A percentile compares a stretch with the other conserved stretches of the same genome.
These are phyloP conservation scores for Posidonia australis DNA, from an alignment of 106 monocot species.

Conservation along the genomic window DNA sequence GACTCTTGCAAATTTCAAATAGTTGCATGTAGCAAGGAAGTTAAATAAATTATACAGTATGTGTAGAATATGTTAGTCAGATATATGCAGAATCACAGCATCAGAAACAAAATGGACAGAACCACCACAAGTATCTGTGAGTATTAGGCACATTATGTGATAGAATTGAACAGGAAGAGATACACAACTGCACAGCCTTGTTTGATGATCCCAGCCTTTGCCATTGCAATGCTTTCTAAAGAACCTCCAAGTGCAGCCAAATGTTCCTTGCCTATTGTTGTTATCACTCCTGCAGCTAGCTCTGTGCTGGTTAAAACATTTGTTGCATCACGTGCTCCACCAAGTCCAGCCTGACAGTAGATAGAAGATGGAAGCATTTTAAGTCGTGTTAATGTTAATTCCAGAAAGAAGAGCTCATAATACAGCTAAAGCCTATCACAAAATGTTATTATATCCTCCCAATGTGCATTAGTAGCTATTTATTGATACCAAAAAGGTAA, in stretches of 20 bases:
- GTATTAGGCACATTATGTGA: background rate
- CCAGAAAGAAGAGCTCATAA: background rate
- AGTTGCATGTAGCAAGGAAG: background rate
- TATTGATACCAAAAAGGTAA: background rate
- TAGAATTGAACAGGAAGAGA: slow-evolving; percentile 7
- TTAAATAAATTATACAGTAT: too few species aligned
- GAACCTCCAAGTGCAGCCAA: slow-evolving; percentile 90
- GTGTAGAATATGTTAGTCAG: too few species aligned
- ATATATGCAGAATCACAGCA: background rate
- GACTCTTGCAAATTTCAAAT: background rate
- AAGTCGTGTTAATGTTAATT: background rate
- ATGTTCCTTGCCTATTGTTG: slow-evolving; percentile 90
- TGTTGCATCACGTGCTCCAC: slow-evolving; percentile 96
- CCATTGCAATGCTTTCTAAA: slow-evolving; percentile 87
- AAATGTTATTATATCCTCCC: too few species aligned
- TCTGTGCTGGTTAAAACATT: slow-evolving; percentile 66
- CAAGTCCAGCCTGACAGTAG: slow-evolving; percentile 72
- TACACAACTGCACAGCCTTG: slow-evolving; percentile 71
- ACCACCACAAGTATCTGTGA: background rate
- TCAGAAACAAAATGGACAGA: background rate
- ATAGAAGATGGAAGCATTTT: background rate
- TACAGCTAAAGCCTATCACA: too few species aligned
- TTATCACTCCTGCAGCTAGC: slow-evolving; percentile 67
- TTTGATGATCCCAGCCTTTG: slow-evolving; percentile 97
- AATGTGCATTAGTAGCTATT: too few species aligned